Conservation (phyloP, 495 filamentous ascomycete species). For the Tirmania nivea region DNA sequence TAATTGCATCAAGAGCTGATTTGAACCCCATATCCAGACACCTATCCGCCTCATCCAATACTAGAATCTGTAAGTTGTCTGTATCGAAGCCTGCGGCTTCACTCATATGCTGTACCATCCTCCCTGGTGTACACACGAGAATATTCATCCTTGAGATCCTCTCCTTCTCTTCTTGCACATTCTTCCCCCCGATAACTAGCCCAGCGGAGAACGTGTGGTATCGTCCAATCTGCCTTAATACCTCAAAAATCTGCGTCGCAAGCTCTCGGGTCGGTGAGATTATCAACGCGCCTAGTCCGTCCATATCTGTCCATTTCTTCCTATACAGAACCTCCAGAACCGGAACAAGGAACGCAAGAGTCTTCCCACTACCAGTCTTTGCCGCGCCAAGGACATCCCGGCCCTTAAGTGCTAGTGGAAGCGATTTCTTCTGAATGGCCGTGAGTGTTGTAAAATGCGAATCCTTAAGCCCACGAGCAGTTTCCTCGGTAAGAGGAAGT, state of each 20-base stretch:
- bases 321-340: slow-evolving; percentile 90
- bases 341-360: slow-evolving; percentile 76
- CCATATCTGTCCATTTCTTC: slow-evolving; percentile 67
- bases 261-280: slow-evolving; percentile 88
- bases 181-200: slow-evolving; percentile 86
- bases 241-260: slow-evolving; percentile 93
- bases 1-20: slow-evolving; percentile 69
- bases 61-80: slow-evolving; percentile 74
- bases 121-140: slow-evolving; percentile 81
- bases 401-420: slow-evolving; percentile 69
- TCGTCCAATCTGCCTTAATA: slow-evolving; percentile 70
- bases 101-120: slow-evolving; percentile 89
- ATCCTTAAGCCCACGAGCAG: slow-evolving; percentile 53
- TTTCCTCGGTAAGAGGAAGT: slow-evolving; percentile 73
- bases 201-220: slow-evolving; percentile 85
- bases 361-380: slow-evolving; percentile 94
- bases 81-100: slow-evolving; percentile 82
- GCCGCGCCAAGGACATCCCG: slow-evolving; percentile 82
- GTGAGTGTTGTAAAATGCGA: slow-evolving; percentile 79
- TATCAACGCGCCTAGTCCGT: slow-evolving; percentile 80
- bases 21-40: slow-evolving; percentile 99
- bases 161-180: slow-evolving; percentile 67
- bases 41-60: slow-evolving; percentile 87
- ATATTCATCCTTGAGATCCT: slow-evolving; percentile 90
- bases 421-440: slow-evolving; percentile 72